Percentiles rank a stretch among this genome's conserved stretches.
Conservation (phyloP, 768 basidiomycete species). For the Clitopilus passeckerianus region DNA sequence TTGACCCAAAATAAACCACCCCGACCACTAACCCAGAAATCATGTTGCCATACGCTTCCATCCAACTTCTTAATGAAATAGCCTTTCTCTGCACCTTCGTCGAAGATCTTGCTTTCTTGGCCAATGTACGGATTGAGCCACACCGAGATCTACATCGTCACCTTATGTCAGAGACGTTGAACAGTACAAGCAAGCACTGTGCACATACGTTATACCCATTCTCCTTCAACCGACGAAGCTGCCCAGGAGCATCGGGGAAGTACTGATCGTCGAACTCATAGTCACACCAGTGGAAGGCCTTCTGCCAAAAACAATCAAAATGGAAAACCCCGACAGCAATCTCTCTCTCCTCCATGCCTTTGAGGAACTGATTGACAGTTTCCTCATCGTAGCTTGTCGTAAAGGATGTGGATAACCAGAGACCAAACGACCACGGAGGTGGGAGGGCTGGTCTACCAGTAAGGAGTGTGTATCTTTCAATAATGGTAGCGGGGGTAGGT, state of each 20-base stretch:
- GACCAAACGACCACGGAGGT: constrained; percentile 43
- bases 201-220: constrained; percentile 34
- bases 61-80: constrained; percentile 43
- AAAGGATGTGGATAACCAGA: constrained; percentile 46
- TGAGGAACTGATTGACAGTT: constrained; percentile 38
- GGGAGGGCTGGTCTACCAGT: constrained; percentile 39
- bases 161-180: not conserved
- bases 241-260: constrained; percentile 39
- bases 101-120: constrained; percentile 33
- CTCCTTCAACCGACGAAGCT: constrained; percentile 27
- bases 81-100: constrained; percentile 34
- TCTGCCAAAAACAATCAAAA: constrained; percentile 41
- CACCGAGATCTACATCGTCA: constrained; percentile 15
- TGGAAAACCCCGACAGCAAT: constrained; percentile 39
- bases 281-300: constrained; percentile 30
- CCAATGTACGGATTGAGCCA: constrained; percentile 41
- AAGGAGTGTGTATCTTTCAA: constrained; percentile 27
- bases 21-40: constrained; percentile 26
- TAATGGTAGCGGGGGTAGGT: constrained; percentile 21
- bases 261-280: constrained; percentile 41
- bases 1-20: not conserved
- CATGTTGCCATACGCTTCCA: constrained; percentile 33
- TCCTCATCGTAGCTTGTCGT: constrained; percentile 38
- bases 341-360: constrained; percentile 35
- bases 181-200: constrained; percentile 6